Conservation (phyloP, 352 stramenopile species). For the Stramenopiles sp. region DNA sequence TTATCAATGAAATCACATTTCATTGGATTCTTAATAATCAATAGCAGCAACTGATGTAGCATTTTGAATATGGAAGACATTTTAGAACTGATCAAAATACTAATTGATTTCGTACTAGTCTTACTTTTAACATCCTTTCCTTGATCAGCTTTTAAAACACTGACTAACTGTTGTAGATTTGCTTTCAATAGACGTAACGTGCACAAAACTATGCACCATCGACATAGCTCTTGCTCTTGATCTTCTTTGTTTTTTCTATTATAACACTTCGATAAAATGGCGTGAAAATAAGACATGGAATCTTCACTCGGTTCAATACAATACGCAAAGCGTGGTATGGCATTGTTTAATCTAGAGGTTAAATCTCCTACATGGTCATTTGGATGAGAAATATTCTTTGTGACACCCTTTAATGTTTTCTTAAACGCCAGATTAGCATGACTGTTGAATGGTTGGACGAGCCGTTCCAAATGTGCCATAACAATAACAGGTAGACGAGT, state of each 20-base stretch:
- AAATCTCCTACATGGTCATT: background rate
- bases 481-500: background rate
- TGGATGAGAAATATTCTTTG: background rate
- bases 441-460: background rate
- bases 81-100: background rate
- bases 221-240: background rate
- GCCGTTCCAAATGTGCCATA: background rate
- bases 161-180: background rate
- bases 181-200: background rate
- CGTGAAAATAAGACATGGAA: background rate
- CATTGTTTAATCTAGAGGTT: too few relatives aligned
- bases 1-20: background rate
- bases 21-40: background rate
- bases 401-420: background rate
- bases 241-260: background rate
- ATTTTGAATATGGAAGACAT: background rate
- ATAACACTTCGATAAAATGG: background rate
- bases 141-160: background rate
- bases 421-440: background rate
- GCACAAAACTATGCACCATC: background rate
- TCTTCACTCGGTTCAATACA: slow-evolving; percentile 1
- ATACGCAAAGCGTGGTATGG: background rate
- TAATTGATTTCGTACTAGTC: background rate
- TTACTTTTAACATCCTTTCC: background rate
- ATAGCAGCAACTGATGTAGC: background rate